Base-by-base conservation (phyloP, 768 basidiomycete genomes). In the Daedalea quercina region DNA sequence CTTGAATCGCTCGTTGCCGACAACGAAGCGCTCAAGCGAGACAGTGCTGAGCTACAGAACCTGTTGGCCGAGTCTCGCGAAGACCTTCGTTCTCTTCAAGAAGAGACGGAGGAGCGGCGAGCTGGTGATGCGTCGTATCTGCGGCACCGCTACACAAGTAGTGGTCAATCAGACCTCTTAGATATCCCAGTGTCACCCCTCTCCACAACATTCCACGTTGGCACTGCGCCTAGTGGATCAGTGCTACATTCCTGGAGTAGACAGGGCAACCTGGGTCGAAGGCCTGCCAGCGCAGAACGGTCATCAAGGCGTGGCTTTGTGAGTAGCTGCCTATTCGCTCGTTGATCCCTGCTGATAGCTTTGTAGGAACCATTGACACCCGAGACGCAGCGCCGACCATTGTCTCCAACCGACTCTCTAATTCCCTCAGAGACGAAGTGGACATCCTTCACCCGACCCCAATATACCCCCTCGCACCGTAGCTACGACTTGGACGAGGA, bases 1-100 rank as follows among this genome's bases (percentile, higher is more conserved):
- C 70, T 96, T 13, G 90, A 92, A 64, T 82, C 85, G n/a, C 74
- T 95, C 26, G 91, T 94, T 8, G 80, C 83, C 31, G 89, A 90
- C 60, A 95, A 93, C 60, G 89, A 94, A 58, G 75, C 76, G 23
- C 70, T 94, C 49, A 90, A 89, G 66, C 82, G 80, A 19, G 90
- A 92, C 61, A 91, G 89, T 54, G 76, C 79, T 7, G 90, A 95
- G 62, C 69, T 95, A 45, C 85, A 88, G 53, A 78, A 77, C 44
- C 67, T 93, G 9, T 72, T 97, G 7, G 68, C 78, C 1, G 87
- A 91, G 47, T 77, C 87, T 1, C 78, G 90, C 24, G 91, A 94
- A 62, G 89, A 94, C 56, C 65, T 85, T 3, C 80, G 83, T 51
- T 64, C 70, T 1, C 63, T 91, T 42, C 84, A 84, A 49, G 83